phyloP scores from a whole-genome alignment of 805 yeast species.

The Phaffomyces thermotolerans region DNA sequence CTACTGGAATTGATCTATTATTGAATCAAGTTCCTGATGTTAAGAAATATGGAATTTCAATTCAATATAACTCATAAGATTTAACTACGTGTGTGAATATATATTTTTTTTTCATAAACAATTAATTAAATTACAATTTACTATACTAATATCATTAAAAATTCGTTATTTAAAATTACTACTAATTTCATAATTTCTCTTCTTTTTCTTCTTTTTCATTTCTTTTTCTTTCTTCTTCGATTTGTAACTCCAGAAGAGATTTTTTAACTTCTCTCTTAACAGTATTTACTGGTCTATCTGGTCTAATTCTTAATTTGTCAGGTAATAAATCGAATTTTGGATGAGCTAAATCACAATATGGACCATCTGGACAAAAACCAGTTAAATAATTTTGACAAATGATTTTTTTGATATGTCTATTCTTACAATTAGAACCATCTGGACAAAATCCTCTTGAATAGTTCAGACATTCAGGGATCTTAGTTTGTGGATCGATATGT shows the following conservation, averaged over 20 bases:
- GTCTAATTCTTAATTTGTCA: slow-evolving; percentile 30
- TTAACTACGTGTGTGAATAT: no score
- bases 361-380: slow-evolving; percentile 92
- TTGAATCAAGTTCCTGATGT: slow-evolving; percentile 40
- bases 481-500: slow-evolving; percentile 84
- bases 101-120: no score
- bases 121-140: no score
- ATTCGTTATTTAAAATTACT: no score
- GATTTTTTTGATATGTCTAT: slow-evolving; percentile 69
- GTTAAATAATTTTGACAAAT: slow-evolving; percentile 75
- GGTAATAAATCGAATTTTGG: slow-evolving; percentile 61
- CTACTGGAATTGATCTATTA: slow-evolving; percentile 60
- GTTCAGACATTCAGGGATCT: slow-evolving; percentile 80
- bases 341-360: slow-evolving; percentile 64
- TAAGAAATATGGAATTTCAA: slow-evolving; percentile 48
- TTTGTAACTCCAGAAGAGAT: slow-evolving; percentile 21
- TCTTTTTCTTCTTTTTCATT: no score
- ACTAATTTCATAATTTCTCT: no score
- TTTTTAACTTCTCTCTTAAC: slow-evolving; percentile 12
- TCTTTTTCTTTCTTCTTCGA: slow-evolving; percentile 18
- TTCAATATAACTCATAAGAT: slow-evolving; percentile 50
- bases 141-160: no score
- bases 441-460: slow-evolving; percentile 88
- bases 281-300: slow-evolving; percentile 22
- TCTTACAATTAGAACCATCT: slow-evolving; percentile 79